Evolutionary conservation across 768 basidiomycete species (phyloP).

Genomic region (Lentinula edodes): DNA sequence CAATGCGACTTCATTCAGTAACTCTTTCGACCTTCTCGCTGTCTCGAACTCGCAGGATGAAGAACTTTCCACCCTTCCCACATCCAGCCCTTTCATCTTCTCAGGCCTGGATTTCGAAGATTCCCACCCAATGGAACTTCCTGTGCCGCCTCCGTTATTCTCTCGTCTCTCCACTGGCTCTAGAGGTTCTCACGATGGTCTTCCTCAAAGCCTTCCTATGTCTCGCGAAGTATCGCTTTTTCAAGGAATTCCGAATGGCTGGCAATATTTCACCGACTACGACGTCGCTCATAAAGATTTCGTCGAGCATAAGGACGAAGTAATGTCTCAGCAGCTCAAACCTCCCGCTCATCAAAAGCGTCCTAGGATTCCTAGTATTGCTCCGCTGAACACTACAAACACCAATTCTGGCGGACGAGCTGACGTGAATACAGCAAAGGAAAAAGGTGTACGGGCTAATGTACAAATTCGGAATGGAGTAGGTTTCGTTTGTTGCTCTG

Average conservation of each 20-base stretch:
- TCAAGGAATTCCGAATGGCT: constrained; percentile 8
- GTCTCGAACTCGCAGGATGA: neutral
- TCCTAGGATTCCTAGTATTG: constrained; percentile 7
- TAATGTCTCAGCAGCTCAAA: neutral
- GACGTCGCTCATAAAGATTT: neutral
- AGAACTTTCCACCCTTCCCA: neutral
- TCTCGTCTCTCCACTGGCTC: constrained; percentile 1
- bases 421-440: neutral
- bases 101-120: neutral
- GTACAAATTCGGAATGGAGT: neutral
- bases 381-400: neutral
- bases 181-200: neutral
- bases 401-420: neutral
- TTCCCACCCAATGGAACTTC: neutral
- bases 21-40: neutral
- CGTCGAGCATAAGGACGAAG: neutral
- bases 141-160: constrained; percentile 1
- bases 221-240: constrained; percentile 10
- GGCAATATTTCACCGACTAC: constrained; percentile 2
- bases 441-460: neutral
- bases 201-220: constrained; percentile 7
- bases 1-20: neutral
- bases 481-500: too few species aligned
- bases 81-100: neutral
- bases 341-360: neutral